Percentiles rank a stretch among this genome's conserved stretches.
phyloP scores from a whole-genome alignment of 805 yeast species.

The Candida montana region DNA sequence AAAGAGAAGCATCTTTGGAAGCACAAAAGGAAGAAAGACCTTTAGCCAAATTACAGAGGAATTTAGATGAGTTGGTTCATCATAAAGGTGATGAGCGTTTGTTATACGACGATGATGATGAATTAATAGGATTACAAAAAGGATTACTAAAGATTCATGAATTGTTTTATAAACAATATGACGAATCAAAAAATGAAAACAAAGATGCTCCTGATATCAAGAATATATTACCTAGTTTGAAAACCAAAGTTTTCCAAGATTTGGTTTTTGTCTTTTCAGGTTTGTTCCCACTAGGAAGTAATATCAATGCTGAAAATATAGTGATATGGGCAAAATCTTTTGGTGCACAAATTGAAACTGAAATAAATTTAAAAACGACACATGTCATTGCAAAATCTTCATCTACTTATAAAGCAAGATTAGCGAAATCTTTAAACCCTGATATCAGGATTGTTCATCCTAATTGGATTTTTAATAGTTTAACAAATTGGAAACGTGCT shows the following conservation, averaged over 20 bases:
- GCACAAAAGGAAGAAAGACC: constrained; percentile 82
- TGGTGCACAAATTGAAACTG: constrained; percentile 80
- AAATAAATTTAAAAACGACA: constrained; percentile 68
- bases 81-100: constrained; percentile 31
- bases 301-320: constrained; percentile 71
- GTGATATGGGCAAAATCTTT: constrained; percentile 89
- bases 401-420: constrained; percentile 77
- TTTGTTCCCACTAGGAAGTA: constrained; percentile 77
- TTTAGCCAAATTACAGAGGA: constrained; percentile 73
- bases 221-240: constrained; percentile 69
- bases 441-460: constrained; percentile 76
- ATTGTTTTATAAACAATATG: constrained; percentile 51
- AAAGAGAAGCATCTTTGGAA: constrained; percentile 66
- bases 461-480: constrained; percentile 87
- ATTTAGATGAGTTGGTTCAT: constrained; percentile 40
- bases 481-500: constrained; percentile 70
- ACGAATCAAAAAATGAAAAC: constrained; percentile 22
- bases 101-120: constrained; percentile 75
- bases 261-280: constrained; percentile 79
- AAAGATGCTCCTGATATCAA: constrained; percentile 58
- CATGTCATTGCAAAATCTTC: constrained; percentile 83
- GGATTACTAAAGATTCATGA: constrained; percentile 62
- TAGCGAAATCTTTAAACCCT: constrained; percentile 60
- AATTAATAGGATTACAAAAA: constrained; percentile 55
- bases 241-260: constrained; percentile 59